Evolutionary conservation across 345 rosid genomes (phyloP).

Genomic region (Syzygium aqueum): DNA sequence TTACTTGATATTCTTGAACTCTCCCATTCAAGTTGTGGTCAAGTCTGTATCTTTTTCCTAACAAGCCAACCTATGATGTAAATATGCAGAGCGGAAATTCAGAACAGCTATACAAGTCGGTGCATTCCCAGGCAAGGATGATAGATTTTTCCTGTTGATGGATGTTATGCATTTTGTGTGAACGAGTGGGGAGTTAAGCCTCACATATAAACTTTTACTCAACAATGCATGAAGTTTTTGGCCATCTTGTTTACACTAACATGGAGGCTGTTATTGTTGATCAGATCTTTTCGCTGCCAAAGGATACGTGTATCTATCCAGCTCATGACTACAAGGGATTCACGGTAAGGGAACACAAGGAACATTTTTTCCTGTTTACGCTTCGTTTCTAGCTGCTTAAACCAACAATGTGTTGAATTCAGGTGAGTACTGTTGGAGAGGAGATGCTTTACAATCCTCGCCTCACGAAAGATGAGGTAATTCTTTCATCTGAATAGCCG

Average conservation of each 20-base stretch:
- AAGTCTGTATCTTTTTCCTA: neutral
- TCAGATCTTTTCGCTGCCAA: constrained; percentile 83
- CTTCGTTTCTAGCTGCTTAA: neutral
- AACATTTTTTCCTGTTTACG: neutral
- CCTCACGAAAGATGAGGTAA: constrained; percentile 74
- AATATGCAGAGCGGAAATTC: constrained; percentile 75
- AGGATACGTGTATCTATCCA: constrained; percentile 80
- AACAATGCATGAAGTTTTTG: neutral
- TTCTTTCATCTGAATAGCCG: neutral
- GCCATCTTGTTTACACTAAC: neutral
- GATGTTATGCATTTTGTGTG: neutral
- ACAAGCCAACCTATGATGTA: neutral
- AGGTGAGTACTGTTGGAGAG: constrained; percentile 95
- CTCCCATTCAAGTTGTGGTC: neutral
- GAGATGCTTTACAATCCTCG: constrained; percentile 74
- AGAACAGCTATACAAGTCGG: constrained; percentile 72
- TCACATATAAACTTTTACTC: neutral
- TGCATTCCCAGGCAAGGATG: constrained; percentile 80
- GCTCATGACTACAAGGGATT: constrained; percentile 95
- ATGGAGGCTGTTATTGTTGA: constrained; percentile 1
- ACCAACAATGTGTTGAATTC: constrained; percentile 5
- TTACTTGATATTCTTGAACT: neutral
- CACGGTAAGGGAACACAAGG: constrained; percentile 34
- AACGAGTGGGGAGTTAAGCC: neutral
- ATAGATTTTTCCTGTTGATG: neutral